These are phyloP conservation scores for Penicillium paxilli DNA, from an alignment of 495 filamentous ascomycete species.

Conservation along the genomic window DNA sequence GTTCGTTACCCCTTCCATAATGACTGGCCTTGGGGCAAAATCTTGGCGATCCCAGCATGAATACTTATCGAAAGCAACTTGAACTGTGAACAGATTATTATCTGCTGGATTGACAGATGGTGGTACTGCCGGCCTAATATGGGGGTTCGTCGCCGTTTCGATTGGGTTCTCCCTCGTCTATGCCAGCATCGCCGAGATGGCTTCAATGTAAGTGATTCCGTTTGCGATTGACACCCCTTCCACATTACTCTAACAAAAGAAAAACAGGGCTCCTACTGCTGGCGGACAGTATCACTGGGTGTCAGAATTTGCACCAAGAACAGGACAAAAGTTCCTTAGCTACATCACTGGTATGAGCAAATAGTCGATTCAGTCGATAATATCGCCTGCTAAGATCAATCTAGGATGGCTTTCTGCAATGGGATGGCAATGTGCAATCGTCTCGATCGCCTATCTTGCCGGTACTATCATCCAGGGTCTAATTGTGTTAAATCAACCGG, in stretches of 20 bases:
- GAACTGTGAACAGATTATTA: conserved; percentile 27
- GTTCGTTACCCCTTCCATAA: conserved; percentile 23
- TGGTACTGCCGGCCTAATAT: conserved; percentile 58
- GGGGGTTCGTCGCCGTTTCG: conserved; percentile 52
- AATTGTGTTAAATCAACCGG: conserved; percentile 51
- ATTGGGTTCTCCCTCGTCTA: conserved; percentile 50
- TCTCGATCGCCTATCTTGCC: conserved; percentile 53
- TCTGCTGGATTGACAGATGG: conserved; percentile 51
- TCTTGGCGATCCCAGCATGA: not conserved
- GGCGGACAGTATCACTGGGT: conserved; percentile 62
- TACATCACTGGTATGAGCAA: conserved; percentile 53
- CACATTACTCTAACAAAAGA: not conserved
- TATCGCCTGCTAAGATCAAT: not conserved
- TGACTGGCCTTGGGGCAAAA: not conserved
- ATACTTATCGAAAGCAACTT: not conserved
- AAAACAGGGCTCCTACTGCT: conserved; percentile 44
- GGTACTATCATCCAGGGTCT: conserved; percentile 61
- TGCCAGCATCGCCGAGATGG: conserved; percentile 56
- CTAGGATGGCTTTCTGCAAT: conserved; percentile 59
- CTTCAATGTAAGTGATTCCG: conserved; percentile 45
- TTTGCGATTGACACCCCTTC: not conserved
- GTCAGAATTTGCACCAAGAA: conserved; percentile 55
- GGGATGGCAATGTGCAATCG: conserved; percentile 60
- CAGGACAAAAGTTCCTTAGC: conserved; percentile 57
- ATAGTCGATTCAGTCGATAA: not conserved